Conservation (phyloP, 2,329 filamentous ascomycete genomes). For the Cordyceps cicadae region DNA sequence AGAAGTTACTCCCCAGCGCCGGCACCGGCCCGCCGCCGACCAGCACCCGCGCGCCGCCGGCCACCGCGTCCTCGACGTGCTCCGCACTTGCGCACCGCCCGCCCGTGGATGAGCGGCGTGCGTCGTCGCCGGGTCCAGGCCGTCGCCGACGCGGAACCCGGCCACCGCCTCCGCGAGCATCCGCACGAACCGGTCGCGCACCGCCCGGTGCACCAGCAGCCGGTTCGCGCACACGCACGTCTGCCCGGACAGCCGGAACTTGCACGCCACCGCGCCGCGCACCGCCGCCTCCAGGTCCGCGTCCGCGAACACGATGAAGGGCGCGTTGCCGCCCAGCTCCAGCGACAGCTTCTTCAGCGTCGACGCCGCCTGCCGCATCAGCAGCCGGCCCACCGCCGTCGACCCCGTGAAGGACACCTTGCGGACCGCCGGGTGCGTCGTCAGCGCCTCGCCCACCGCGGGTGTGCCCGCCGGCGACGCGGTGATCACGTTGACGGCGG, state of each 20-base stretch:
- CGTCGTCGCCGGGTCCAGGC: constrained; percentile 58
- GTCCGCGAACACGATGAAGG: constrained; percentile 95
- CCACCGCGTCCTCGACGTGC: constrained; percentile 69
- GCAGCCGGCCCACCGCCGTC: constrained; percentile 57
- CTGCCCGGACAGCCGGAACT: constrained; percentile 92
- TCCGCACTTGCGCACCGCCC: constrained; percentile 71
- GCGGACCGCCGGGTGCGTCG: constrained; percentile 61
- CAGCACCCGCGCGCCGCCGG: constrained; percentile 68
- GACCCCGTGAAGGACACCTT: constrained; percentile 94
- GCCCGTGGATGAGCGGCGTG: constrained; percentile 81
- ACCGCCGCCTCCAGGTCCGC: constrained; percentile 82
- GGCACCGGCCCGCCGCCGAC: constrained; percentile 54
- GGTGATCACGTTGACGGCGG: constrained; percentile 85
- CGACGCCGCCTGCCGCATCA: constrained; percentile 82
- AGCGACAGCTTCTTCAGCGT: constrained; percentile 80
- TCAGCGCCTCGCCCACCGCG: constrained; percentile 68
- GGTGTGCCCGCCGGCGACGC: constrained; percentile 64
- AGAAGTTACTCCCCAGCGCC: constrained; percentile 75
- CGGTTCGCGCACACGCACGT: constrained; percentile 90
- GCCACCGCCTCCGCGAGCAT: constrained; percentile 66
- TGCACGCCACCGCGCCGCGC: constrained; percentile 70
- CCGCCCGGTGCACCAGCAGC: constrained; percentile 67
- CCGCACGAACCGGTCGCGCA: constrained; percentile 67
- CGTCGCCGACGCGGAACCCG: constrained; percentile 66
- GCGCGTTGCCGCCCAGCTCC: constrained; percentile 89